These are phyloP conservation scores for Globisporangium rhizosaccharum DNA, from an alignment of 352 stramenopile species.

Conservation along the genomic window DNA sequence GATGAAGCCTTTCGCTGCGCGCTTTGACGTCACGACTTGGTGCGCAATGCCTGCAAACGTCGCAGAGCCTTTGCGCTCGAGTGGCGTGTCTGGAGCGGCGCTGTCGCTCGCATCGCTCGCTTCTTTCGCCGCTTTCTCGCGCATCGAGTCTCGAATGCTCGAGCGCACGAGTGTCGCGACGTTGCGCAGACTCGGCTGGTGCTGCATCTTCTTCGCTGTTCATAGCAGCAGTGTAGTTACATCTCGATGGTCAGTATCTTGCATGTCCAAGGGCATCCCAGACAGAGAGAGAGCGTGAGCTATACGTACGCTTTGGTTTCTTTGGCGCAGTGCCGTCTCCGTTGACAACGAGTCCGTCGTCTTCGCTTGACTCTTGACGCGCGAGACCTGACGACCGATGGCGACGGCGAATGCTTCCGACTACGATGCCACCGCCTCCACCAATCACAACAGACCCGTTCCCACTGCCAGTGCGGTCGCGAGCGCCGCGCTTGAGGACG, in stretches of 20 bases:
- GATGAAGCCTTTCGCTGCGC: slow-evolving; percentile 63
- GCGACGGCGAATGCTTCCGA: slow-evolving; percentile 9
- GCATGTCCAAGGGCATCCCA: background rate
- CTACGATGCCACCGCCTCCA: slow-evolving; percentile 6
- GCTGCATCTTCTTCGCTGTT: slow-evolving; percentile 24
- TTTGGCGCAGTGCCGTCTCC: background rate
- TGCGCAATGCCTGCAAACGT: slow-evolving; percentile 74
- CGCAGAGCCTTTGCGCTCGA: slow-evolving; percentile 18
- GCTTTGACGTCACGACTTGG: slow-evolving; percentile 65
- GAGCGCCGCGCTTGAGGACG: slow-evolving; percentile 15
- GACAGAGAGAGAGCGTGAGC: background rate
- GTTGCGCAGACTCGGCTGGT: slow-evolving; percentile 52
- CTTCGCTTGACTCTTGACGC: slow-evolving; percentile 26
- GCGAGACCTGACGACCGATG: slow-evolving; percentile 4
- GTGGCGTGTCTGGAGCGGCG: slow-evolving; percentile 1
- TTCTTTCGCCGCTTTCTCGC: slow-evolving; percentile 8
- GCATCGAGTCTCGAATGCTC: slow-evolving; percentile 40
- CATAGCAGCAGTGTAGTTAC: background rate
- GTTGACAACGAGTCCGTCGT: slow-evolving; percentile 13
- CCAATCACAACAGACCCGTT: slow-evolving; percentile 8
- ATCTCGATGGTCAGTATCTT: background rate
- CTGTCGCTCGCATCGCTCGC: background rate
- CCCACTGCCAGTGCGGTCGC: slow-evolving; percentile 21
- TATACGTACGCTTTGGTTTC: slow-evolving; percentile 10
- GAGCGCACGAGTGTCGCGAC: slow-evolving; percentile 58